A percentile compares a stretch with the other conserved stretches of the same genome.
phyloP scores from a whole-genome alignment of 192 early-diverging fungal genomes.

The Lobosporangium transversale region DNA sequence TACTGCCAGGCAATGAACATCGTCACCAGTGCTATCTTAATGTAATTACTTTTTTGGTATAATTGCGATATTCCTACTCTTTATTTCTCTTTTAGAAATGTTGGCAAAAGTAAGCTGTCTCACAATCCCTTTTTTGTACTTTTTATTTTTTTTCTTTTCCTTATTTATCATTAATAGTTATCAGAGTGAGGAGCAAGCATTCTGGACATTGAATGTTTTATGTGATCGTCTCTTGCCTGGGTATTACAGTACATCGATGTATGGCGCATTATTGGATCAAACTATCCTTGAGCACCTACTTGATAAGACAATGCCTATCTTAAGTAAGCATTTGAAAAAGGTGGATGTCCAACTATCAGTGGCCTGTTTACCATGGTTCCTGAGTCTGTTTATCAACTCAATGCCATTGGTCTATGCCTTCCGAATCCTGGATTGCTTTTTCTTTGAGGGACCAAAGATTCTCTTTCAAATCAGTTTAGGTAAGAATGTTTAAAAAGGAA shows the following conservation, averaged over 20 bases:
- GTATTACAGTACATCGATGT: constrained; percentile 98
- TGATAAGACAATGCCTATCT: constrained; percentile 89
- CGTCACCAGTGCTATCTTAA: constrained; percentile 92
- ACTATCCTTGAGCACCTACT: constrained; percentile 92
- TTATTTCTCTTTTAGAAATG: too few species aligned
- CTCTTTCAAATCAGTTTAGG: constrained; percentile 90
- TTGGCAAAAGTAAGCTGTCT: too few species aligned
- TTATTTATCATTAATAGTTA: constrained; percentile 60
- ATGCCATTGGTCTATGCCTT: constrained; percentile 91
- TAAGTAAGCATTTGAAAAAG: constrained; percentile 84
- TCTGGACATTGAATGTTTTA: constrained; percentile 92
- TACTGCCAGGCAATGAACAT: constrained; percentile 99
- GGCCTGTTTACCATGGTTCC: constrained; percentile 97
- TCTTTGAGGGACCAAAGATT: constrained; percentile 96
- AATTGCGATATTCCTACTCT: too few species aligned
- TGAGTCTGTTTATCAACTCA: constrained; percentile 96
- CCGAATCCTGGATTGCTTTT: constrained; percentile 95
- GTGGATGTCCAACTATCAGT: constrained; percentile 96
- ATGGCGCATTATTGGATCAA: constrained; percentile 96
- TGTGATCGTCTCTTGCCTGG: constrained; percentile 92
- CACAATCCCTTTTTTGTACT: too few species aligned
- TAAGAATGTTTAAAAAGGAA: too few species aligned
- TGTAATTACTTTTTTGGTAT: constrained; percentile 62
- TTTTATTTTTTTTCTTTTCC: not conserved
- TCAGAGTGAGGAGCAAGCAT: constrained; percentile 96